Evolutionary conservation across 192 early-diverging fungal genomes (phyloP).

Genomic region (Backusella psychrophila): DNA sequence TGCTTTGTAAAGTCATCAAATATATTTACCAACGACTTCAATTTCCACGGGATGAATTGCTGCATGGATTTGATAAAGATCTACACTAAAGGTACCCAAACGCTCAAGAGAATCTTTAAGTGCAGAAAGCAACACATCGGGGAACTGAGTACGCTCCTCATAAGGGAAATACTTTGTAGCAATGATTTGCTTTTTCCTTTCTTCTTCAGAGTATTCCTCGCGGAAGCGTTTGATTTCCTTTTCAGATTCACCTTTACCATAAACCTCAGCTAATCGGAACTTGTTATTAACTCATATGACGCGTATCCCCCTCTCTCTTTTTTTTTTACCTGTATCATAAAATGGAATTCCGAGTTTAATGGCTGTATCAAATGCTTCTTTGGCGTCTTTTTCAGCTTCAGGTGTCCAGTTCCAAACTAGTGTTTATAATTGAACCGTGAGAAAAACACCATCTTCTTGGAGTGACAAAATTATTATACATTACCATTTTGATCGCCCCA

Average conservation of each 20-base stretch:
- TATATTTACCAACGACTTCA: conserved; percentile 36
- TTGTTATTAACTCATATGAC: neutral
- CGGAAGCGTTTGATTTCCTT: conserved; percentile 35
- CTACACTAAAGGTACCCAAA: conserved; percentile 39
- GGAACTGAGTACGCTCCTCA: conserved; percentile 39
- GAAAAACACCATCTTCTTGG: neutral
- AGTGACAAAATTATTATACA: neutral
- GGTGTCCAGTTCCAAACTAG: conserved; percentile 39
- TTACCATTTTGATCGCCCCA: conserved; percentile 40
- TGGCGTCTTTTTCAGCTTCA: conserved; percentile 38
- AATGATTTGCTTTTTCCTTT: conserved; percentile 32
- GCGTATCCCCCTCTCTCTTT: too few species aligned
- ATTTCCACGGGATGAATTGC: conserved; percentile 42
- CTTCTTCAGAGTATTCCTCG: conserved; percentile 20
- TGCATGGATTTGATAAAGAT: conserved; percentile 52
- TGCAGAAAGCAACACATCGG: conserved; percentile 38
- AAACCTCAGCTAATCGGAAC: conserved; percentile 33
- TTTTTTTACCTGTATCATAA: neutral
- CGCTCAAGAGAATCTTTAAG: conserved; percentile 46
- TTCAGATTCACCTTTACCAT: conserved; percentile 51
- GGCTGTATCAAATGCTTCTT: conserved; percentile 21
- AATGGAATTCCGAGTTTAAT: conserved; percentile 33
- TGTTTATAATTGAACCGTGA: neutral
- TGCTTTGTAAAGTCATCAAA: neutral
- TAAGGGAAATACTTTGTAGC: conserved; percentile 52